Evolutionary conservation across 495 filamentous ascomycete species (phyloP), one percentile per base, ranked within the genome.

Genomic region (Aspergillus affinis): DNA sequence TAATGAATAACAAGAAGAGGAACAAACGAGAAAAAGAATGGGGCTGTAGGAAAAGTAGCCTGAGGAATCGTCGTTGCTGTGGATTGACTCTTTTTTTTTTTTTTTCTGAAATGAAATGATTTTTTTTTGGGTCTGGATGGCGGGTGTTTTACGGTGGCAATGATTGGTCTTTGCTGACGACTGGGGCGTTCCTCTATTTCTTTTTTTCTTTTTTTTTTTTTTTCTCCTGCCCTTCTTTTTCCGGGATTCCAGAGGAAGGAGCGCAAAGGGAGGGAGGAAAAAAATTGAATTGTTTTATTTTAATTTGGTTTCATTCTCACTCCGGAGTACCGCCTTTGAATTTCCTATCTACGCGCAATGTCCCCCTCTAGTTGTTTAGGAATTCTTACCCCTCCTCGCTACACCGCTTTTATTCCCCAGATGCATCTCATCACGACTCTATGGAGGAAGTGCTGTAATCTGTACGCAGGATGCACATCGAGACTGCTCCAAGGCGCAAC

Each of bases 21-120:
- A 32, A 32, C 30, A 32, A 1, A 32, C 1, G 30, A 8, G 30
- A 52, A 48, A 26, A 62, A 61, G 44, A 61, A 61, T 61, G 63
- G 63, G 53, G 61, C 56, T 36, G 64, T 57, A 44, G 30, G 44
- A 45, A 52, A 61, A 62, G 61, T 52, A 60, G 63, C 61, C 63
- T 70, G 65, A 72, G 72, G 70, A 67, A 74, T 69, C 65, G 54
- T 21, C 56, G 47, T 49, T 52, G 47, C 41, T 52, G 54, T 61
- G 54, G 59, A 48, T 60, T 36, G 51, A 44, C 41, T 36, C 36
- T 41, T n/a, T 12, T 21, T 13, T 45, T 50, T 49, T 50, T 26
- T 51, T 36, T 51, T 64, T 62, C 63, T 63, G 44, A 26, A 12
- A 32, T 54, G 29, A 50, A 51, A 7, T 19, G 23, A 23, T 52